Evolutionary conservation across 805 yeast genomes (phyloP).

Genomic region (Zygosaccharomyces siamensis): DNA sequence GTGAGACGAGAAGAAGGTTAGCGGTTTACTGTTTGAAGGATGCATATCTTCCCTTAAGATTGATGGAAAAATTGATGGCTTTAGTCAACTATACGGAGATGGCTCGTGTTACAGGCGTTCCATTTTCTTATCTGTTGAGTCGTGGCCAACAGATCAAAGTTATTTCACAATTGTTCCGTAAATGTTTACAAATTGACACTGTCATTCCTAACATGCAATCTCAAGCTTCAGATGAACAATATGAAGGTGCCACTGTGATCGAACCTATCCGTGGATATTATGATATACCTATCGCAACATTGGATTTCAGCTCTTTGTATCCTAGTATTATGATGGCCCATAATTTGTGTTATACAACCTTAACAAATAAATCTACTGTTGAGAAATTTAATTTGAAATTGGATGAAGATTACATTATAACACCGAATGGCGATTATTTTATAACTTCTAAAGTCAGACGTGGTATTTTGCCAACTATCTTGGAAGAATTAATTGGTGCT

Average conservation of each 20-base stretch:
- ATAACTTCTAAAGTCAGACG: constrained; percentile 64
- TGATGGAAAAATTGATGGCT: constrained; percentile 91
- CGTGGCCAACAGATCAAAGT: constrained; percentile 99
- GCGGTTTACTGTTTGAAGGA: constrained; percentile 97
- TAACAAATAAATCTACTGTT: constrained; percentile 64
- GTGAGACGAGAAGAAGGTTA: constrained; percentile 87
- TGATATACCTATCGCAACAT: constrained; percentile 94
- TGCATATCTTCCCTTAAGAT: constrained; percentile 84
- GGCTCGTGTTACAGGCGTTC: constrained; percentile 99
- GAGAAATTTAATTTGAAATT: constrained; percentile 57
- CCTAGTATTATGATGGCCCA: constrained; percentile 99
- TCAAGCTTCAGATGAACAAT: constrained; percentile 80
- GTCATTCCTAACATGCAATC: constrained; percentile 86
- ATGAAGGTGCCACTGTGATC: constrained; percentile 98
- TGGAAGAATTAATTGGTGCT: constrained; percentile 82
- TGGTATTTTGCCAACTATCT: constrained; percentile 88
- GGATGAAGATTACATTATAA: constrained; percentile 71
- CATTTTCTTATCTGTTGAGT: constrained; percentile 79
- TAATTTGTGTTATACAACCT: constrained; percentile 90
- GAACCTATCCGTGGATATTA: constrained; percentile 95
- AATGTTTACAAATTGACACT: constrained; percentile 79
- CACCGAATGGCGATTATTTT: constrained; percentile 92
- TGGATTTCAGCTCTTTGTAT: constrained; percentile 95
- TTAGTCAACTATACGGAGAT: constrained; percentile 95
- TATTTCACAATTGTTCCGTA: constrained; percentile 88